Evolutionary conservation across 75 land plant genomes (phyloP).

Genomic region (Sequoiadendron giganteum): DNA sequence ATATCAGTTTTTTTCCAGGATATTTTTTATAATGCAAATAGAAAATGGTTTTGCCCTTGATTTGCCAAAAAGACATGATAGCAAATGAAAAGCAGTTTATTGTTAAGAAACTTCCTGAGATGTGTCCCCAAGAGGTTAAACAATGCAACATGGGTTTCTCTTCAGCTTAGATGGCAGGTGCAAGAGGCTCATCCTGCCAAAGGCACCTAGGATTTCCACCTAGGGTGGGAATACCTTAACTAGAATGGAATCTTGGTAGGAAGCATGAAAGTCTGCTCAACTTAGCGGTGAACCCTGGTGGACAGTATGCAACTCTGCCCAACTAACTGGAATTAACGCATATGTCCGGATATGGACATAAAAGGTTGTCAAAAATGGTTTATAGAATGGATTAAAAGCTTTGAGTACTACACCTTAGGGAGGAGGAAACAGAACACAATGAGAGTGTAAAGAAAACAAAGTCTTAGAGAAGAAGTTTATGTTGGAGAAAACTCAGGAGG

Average conservation of each 20-base stretch:
- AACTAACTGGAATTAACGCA: neutral
- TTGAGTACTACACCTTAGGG: neutral
- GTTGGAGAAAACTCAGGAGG: neutral
- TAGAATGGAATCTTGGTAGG: neutral
- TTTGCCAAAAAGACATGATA: neutral
- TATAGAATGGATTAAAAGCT: neutral
- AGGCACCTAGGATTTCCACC: neutral
- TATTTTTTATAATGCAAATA: neutral
- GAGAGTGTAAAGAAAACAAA: neutral
- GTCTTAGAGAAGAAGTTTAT: neutral
- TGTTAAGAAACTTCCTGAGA: neutral
- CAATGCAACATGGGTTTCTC: neutral
- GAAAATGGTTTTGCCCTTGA: neutral
- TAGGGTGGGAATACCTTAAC: neutral
- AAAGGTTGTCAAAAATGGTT: neutral
- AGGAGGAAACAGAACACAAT: neutral
- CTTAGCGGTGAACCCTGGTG: no score
- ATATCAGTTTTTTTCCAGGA: neutral
- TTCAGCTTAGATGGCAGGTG: neutral
- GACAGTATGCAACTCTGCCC: neutral
- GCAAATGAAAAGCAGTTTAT: neutral
- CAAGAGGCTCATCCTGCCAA: neutral
- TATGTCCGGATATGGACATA: neutral
- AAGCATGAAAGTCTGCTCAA: neutral
- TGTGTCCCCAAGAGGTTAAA: neutral